Evolutionary conservation across 179 eudicot species (phyloP), one percentile per base, ranked within the genome.

Genomic region (Nepenthes alata): DNA sequence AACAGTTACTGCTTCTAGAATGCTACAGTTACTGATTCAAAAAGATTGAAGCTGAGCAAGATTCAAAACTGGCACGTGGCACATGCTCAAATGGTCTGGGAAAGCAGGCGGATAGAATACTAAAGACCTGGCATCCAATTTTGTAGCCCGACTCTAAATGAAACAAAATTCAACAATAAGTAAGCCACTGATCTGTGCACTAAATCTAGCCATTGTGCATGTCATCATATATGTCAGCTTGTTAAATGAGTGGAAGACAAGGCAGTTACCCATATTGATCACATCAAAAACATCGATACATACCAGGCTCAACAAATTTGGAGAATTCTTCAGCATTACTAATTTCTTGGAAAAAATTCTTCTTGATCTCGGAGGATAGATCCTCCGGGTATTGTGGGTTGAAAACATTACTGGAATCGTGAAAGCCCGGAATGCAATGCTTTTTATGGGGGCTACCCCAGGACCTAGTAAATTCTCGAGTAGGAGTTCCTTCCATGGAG

Each of bases 271-370:
- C n/a, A 36, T 11, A 35, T 53, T 63, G n/a, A 48, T 25, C 25
- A 25, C 25, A 25, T 35, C 16, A 51, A 70, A 66, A 67, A 53
- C 35, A 35, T 53, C 9, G 50, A 75, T 48, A 54, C 72, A 64
- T 82, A 91, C 98, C 96, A 57, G 84, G 87, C 59, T 77, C 91
- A 48, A 91, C 69, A 68, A 60, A 73, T 75, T 83, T 82, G 65
- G 87, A 78, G 52, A 89, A 79, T 62, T 84, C 85, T 71, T 89
- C 98, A 47, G 98, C 98, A 66, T 78, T 79, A 55, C 71, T 91
- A 60, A 91, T 86, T 83, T 89, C 98, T 50, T 61, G 55, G 58
- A 86, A 86, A 79, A 91, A 91, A 63, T 80, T 86, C 72, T 74
- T 72, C 75, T 83, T 88, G 63, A 89, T 83, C 64, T 75, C 74